Conservation (phyloP, 148 eudicot genomes). For the Heliamphora exappendiculata region DNA sequence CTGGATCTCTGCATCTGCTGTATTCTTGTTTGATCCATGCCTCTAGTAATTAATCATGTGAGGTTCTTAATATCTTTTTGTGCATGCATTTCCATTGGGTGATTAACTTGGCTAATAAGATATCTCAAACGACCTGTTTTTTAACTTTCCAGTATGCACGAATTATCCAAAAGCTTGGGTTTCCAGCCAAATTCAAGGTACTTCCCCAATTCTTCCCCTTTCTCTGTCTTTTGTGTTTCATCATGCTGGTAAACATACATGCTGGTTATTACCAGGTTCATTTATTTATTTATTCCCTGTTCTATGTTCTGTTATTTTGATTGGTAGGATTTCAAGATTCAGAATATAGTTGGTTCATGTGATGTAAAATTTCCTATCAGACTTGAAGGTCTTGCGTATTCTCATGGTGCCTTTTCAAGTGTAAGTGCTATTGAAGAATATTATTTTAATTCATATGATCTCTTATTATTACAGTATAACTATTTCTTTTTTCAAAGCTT, state of each 20-base stretch:
- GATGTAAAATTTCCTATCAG: constrained; percentile 58
- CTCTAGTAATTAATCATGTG: background rate
- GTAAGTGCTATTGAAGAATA: constrained; percentile 23
- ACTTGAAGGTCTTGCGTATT: constrained; percentile 53
- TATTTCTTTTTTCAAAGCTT: background rate
- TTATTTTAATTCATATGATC: too few relatives aligned
- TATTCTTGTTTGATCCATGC: background rate
- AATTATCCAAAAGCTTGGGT: constrained; percentile 67
- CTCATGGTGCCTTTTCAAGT: constrained; percentile 48
- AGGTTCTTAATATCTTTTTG: background rate
- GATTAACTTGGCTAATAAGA: too few relatives aligned
- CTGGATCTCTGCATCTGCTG: background rate
- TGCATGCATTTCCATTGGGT: background rate
- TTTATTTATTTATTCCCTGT: background rate
- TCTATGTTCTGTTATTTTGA: background rate
- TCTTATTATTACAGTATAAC: too few relatives aligned
- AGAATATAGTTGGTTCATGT: constrained; percentile 62
- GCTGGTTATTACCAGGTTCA: background rate
- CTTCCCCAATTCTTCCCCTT: background rate
- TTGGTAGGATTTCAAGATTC: constrained; percentile 57
- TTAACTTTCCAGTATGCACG: constrained; percentile 45
- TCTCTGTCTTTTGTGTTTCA: background rate
- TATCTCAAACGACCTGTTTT: too few relatives aligned
- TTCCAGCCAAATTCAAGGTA: constrained; percentile 64
- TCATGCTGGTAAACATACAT: background rate